Evolutionary conservation across 306 rosid species (phyloP).

Genomic region (Datisca glomerata): DNA sequence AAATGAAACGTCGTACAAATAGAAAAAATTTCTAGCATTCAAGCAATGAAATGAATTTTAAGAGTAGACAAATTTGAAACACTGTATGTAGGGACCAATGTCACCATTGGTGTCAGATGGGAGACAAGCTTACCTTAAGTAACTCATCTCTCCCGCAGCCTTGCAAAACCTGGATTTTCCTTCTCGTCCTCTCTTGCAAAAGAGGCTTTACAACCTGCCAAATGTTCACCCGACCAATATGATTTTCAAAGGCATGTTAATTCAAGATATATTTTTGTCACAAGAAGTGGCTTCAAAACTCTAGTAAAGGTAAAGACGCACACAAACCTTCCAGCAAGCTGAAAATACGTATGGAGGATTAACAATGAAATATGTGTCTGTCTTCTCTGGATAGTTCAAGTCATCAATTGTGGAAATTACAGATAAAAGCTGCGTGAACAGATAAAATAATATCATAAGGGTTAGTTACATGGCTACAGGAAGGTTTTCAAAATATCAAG

Average conservation of each 20-base stretch:
- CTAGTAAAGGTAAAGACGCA: not conserved
- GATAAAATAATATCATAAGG: no score
- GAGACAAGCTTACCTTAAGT: conserved; percentile 42
- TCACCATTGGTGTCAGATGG: not conserved
- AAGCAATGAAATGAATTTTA: not conserved
- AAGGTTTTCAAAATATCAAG: no score
- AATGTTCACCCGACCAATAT: no score
- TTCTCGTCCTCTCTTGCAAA: conserved; percentile 91
- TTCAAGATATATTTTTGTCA: no score
- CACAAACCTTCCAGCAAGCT: conserved; percentile 97
- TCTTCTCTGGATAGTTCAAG: conserved; percentile 97
- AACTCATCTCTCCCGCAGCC: conserved; percentile 90
- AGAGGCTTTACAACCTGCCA: conserved; percentile 89
- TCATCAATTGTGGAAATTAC: conserved; percentile 83
- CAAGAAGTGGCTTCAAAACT: conserved; percentile 3
- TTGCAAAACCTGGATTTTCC: conserved; percentile 73
- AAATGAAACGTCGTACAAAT: no score
- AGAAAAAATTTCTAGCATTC: no score
- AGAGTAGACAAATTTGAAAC: not conserved
- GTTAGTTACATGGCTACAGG: no score
- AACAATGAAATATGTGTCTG: conserved; percentile 76
- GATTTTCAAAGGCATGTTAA: no score
- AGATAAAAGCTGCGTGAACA: conserved; percentile 68
- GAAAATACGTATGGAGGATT: conserved; percentile 85
- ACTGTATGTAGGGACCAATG: not conserved